Base-by-base conservation (phyloP, 371 early-diverging fungal species). In the Mortierella sp. region DNA sequence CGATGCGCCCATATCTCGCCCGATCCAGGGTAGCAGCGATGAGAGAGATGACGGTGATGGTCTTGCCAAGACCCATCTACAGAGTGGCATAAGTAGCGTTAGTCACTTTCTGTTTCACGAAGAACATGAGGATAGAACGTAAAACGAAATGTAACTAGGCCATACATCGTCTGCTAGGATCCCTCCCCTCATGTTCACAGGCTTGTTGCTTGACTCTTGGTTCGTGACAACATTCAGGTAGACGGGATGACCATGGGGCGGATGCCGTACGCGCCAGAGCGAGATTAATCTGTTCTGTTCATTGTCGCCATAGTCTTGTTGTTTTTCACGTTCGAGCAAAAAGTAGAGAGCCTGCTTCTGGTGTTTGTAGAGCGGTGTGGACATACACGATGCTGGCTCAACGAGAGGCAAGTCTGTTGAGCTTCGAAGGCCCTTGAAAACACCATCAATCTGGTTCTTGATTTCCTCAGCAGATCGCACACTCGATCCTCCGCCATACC, bases 31-130 rank as follows among this genome's bases (percentile, higher is more conserved):
- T 69, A 12, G 60, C 54, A 19, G 83, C 64, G n/a, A 88, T 79
- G 26, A 88, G 59, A 1, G 86, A 78, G 19, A 88, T 84, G 9
- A 85, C 78, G 48, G 85, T 82, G 51, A 88, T 81, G 12, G 87
- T 89, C 68, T 89, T 89, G 23, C 89, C 89, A 12, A 88, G 72
- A 8, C 89, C 89, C 89, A 88, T 87, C 71, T 71, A 50, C 21
- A 44, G 17, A 6, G 23, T n/a, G n/a, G 2, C 44, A 44, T 2
- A 34, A 34, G 11, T 7, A 34, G 14, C 37, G 37, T 17, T 26
- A 21, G 26, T 49, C 27, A 23, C 26, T 0, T 26, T 26, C 23
- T 30, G 26, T 7, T 17, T 26, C 17, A 1, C 8, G 1, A 48
- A 8, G 6, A 44, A 44, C 21, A 44, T 17, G 1, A 23, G 46